A percentile compares a stretch with the other conserved stretches of the same genome.
Evolutionary conservation across 1,139 yeast genomes (phyloP).

Genomic region (Debaryomyces psychrophilus): DNA sequence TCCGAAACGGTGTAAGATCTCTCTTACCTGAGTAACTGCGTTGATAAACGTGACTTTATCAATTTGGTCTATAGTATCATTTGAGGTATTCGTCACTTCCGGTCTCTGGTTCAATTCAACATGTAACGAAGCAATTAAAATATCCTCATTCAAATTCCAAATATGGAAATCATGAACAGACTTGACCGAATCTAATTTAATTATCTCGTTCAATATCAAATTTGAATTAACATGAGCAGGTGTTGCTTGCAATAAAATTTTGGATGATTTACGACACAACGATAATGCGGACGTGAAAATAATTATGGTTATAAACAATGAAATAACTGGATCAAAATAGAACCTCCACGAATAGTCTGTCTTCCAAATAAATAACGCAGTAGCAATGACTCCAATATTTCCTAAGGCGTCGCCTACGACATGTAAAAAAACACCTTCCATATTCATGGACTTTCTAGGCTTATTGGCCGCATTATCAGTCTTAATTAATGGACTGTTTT

Average conservation of each 20-base stretch:
- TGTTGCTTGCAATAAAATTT: constrained; percentile 89
- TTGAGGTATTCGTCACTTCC: constrained; percentile 44
- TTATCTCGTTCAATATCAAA: constrained; percentile 68
- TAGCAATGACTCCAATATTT: constrained; percentile 86
- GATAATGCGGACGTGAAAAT: constrained; percentile 93
- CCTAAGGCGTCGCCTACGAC: constrained; percentile 97
- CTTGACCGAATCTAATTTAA: constrained; percentile 68
- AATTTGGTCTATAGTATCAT: constrained; percentile 29
- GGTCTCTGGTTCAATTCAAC: constrained; percentile 56
- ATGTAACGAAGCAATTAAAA: constrained; percentile 87
- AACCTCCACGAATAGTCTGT: constrained; percentile 87
- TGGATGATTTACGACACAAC: constrained; percentile 80
- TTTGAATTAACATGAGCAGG: constrained; percentile 82
- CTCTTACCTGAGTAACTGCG: constrained; percentile 78
- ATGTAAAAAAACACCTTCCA: constrained; percentile 96
- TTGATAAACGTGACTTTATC: constrained; percentile 55
- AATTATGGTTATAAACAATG: constrained; percentile 81
- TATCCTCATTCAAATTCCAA: constrained; percentile 92
- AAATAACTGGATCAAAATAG: constrained; percentile 84
- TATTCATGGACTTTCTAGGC: constrained; percentile 69
- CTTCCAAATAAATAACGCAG: constrained; percentile 93
- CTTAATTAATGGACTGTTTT: constrained; percentile 36
- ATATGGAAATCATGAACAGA: constrained; percentile 95
- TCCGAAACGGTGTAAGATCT: constrained; percentile 79
- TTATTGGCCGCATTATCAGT: constrained; percentile 21